Base-by-base conservation (phyloP, 768 basidiomycete genomes). In the Mycena leptocephala region DNA sequence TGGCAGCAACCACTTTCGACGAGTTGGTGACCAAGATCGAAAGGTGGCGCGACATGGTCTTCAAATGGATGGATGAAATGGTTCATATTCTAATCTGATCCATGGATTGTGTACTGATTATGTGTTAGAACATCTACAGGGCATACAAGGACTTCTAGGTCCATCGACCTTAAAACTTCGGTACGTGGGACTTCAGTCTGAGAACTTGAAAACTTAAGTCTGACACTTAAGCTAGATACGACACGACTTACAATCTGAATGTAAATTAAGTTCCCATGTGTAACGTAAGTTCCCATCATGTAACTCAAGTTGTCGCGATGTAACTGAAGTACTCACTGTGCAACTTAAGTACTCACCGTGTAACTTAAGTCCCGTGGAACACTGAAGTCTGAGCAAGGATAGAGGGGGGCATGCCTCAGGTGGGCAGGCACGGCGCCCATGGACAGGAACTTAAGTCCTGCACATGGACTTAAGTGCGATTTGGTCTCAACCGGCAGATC, bases 11-110 rank as follows among this genome's bases (percentile, higher is more conserved):
- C 18, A 59, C n/a, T 4, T 63, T 72, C n/a, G 59, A 72, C 11
- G 61, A 72, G 8, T 11, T 72, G 43, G 58, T 72, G 5, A 35
- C 11, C 1, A 59, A 51, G 26, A 72, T 72, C 11, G 61, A 59
- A 18, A 7, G 30, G 2, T 61, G 61, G 58, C 46, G 70, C 5
- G 59, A 71, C 32, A n/a, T 33, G 22, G 56, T 58, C 6, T 58
- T 58, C 18, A 58, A 32, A 22, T 58, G 56, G 56, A 58, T 58
- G 56, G 56, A 58, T 20, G 32, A 58, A 16, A 33, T 58, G 56
- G 56, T 58, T 53, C n/a, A n/a, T 26, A 46, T 46, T 46, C 43
- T 46, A 18, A 46, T 46, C 43, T 46, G 5, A 18, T 46, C 18
- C n/a, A 46, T 46, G 43, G 11, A 46, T 46, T 53, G 13, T 53